Conservation (phyloP, 31 red algal species). For the Endocladia muricata region DNA sequence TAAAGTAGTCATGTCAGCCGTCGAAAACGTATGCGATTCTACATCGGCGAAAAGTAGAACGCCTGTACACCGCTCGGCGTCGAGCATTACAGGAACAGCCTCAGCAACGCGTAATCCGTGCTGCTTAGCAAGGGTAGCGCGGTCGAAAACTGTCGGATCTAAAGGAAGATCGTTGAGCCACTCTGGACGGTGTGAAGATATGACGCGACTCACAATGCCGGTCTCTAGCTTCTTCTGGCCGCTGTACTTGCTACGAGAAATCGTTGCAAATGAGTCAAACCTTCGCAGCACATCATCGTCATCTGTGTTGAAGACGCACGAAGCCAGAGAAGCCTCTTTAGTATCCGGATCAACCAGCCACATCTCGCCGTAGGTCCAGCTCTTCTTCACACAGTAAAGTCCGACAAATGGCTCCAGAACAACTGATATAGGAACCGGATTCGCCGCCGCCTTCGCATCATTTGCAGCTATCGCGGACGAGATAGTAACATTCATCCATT, state of each 20-base stretch:
- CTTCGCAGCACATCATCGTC: constrained; percentile 1
- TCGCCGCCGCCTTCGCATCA: neutral
- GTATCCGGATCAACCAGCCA: constrained; percentile 32
- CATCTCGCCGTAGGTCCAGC: constrained; percentile 40
- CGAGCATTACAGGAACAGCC: constrained; percentile 19
- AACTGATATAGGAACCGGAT: constrained; percentile 2
- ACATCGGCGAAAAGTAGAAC: constrained; percentile 29
- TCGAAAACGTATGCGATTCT: constrained; percentile 7
- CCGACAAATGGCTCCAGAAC: constrained; percentile 39
- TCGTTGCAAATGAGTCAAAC: constrained; percentile 25
- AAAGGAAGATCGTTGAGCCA: constrained; percentile 13
- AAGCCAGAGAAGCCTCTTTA: constrained; percentile 1
- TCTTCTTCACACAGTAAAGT: constrained; percentile 48
- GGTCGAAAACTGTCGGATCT: constrained; percentile 35
- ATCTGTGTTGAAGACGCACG: constrained; percentile 30
- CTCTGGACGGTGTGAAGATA: constrained; percentile 28
- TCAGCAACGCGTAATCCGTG: constrained; percentile 12
- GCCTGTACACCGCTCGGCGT: constrained; percentile 8
- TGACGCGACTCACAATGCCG: constrained; percentile 12
- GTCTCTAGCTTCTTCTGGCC: neutral
- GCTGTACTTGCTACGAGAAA: constrained; percentile 12
- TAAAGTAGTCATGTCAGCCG: constrained; percentile 13
- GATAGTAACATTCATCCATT: constrained; percentile 35
- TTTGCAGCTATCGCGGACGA: neutral
- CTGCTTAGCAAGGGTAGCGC: constrained; percentile 14